Conservation (phyloP, 805 yeast species). For the Metschnikowia kunwiensis region DNA sequence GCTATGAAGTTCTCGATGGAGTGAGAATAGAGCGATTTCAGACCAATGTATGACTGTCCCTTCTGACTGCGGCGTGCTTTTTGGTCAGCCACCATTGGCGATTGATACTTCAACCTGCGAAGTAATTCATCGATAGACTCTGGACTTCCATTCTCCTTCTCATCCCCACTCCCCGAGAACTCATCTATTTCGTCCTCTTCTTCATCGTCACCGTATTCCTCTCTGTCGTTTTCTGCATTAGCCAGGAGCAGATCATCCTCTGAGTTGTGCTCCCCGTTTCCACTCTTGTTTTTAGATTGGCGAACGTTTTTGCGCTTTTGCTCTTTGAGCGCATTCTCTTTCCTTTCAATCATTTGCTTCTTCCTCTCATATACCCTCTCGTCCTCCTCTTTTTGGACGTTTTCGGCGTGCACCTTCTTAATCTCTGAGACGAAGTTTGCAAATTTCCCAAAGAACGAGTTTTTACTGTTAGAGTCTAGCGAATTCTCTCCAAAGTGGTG, state of each 20-base stretch:
- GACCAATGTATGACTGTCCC: conserved; percentile 5
- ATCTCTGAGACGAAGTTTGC: conserved; percentile 76
- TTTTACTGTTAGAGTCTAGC: conserved; percentile 60
- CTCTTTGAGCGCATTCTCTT: conserved; percentile 18
- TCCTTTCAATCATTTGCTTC: conserved; percentile 30
- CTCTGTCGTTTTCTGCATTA: conserved; percentile 1
- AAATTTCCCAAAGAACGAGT: conserved; percentile 73
- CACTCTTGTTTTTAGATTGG: conserved; percentile 1
- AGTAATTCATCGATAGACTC: conserved; percentile 20
- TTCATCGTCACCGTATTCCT: conserved; percentile 12
- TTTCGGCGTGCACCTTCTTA: conserved; percentile 75
- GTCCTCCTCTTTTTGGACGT: conserved; percentile 78
- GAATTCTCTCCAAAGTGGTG: conserved; percentile 88
- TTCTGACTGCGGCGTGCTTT: conserved; percentile 5
- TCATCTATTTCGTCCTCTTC: conserved; percentile 20
- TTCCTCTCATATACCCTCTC: conserved; percentile 43
- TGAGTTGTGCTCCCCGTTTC: conserved; percentile 6
- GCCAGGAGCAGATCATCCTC: background rate
- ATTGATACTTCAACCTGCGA: conserved; percentile 14
- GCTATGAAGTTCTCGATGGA: conserved; percentile 6
- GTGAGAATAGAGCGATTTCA: conserved; percentile 5
- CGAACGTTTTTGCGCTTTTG: conserved; percentile 9
- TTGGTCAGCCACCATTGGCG: conserved; percentile 4
- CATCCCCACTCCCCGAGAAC: conserved; percentile 14
- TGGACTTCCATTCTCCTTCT: conserved; percentile 7